Evolutionary conservation across 805 yeast genomes (phyloP).

Genomic region (Kurtzmaniella fragi): DNA sequence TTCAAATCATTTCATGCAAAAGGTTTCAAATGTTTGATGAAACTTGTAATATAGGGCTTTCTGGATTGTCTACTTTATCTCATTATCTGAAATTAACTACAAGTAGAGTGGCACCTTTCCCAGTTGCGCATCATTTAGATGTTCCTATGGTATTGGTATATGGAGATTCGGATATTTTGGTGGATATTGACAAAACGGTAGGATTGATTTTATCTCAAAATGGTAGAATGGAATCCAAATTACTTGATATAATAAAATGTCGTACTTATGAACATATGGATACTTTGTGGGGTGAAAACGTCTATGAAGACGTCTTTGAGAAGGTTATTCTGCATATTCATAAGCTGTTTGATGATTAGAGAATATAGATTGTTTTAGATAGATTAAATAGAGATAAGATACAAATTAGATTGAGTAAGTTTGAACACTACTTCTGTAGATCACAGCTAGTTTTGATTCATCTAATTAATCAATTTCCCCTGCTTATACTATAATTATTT

Average conservation of each 20-base stretch:
- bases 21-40: slow-evolving; percentile 30
- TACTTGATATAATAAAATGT: slow-evolving; percentile 15
- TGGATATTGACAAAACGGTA: slow-evolving; percentile 21
- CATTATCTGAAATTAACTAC: slow-evolving; percentile 11
- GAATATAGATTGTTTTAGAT: no score
- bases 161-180: slow-evolving; percentile 24
- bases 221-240: slow-evolving; percentile 15
- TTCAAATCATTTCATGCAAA: slow-evolving; percentile 23
- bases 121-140: slow-evolving; percentile 22
- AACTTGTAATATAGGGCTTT: slow-evolving; percentile 18
- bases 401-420: no score
- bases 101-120: slow-evolving; percentile 22
- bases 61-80: slow-evolving; percentile 15
- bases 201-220: slow-evolving; percentile 19
- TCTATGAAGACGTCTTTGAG: slow-evolving; percentile 19
- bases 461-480: no score
- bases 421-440: no score
- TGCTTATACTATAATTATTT: no score
- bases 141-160: slow-evolving; percentile 24
- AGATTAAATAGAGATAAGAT: no score
- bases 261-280: slow-evolving; percentile 28
- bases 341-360: no score
- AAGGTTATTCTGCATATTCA: slow-evolving; percentile 11
- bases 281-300: slow-evolving; percentile 24
- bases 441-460: no score